Conservation (phyloP, 768 basidiomycete genomes). For the Kwoniella newhampshirensis region DNA sequence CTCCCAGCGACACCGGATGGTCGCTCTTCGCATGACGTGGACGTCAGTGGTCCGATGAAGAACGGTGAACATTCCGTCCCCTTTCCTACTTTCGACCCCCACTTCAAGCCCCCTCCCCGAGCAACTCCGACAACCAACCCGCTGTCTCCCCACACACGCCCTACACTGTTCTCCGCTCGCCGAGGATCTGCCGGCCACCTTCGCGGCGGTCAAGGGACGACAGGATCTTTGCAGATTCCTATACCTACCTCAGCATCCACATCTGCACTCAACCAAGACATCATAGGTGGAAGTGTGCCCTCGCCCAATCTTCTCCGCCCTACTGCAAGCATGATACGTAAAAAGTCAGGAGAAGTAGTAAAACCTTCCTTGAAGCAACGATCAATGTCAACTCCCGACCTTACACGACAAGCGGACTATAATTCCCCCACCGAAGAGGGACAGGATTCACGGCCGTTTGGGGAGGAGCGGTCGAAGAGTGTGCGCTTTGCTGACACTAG, state of each 20-base stretch:
- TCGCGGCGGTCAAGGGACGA: slow-evolving; percentile 27
- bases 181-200: slow-evolving; percentile 29
- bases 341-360: slow-evolving; percentile 91
- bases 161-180: slow-evolving; percentile 15
- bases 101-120: slow-evolving; percentile 25
- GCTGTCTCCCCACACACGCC: slow-evolving; percentile 20
- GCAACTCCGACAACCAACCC: slow-evolving; percentile 20
- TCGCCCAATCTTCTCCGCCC: slow-evolving; percentile 25
- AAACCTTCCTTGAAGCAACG: slow-evolving; percentile 84
- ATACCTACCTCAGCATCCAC: slow-evolving; percentile 35
- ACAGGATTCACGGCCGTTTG: slow-evolving; percentile 20
- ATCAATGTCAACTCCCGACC: slow-evolving; percentile 58
- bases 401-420: slow-evolving; percentile 60
- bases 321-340: slow-evolving; percentile 63
- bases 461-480: slow-evolving; percentile 62
- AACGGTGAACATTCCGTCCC: slow-evolving; percentile 17
- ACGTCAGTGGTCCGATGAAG: slow-evolving; percentile 2
- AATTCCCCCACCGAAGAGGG: slow-evolving; percentile 61
- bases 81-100: slow-evolving; percentile 33
- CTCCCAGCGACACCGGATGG: slow-evolving; percentile 45
- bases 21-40: neutral
- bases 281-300: slow-evolving; percentile 8
- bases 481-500: slow-evolving; percentile 69
- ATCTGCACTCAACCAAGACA: slow-evolving; percentile 20
- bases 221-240: slow-evolving; percentile 46